Conservation (phyloP, 768 basidiomycete species). For the Suillus paluster region DNA sequence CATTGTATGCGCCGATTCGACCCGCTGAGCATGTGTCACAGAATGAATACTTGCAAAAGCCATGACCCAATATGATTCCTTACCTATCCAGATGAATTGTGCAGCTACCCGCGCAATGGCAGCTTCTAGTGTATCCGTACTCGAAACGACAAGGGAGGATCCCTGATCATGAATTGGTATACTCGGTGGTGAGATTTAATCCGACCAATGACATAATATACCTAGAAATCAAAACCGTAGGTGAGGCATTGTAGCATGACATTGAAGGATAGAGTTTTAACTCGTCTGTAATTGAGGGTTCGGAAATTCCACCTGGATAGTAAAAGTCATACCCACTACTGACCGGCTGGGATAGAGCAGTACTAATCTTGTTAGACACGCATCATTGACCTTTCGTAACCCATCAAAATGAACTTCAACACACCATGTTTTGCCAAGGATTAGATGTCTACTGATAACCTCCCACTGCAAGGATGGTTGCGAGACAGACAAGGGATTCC, state of each 20-base stretch:
- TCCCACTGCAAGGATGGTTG: neutral
- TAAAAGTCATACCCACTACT: neutral
- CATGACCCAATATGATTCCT: neutral
- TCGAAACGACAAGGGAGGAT: neutral
- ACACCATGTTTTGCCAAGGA: neutral
- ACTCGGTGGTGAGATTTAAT: neutral
- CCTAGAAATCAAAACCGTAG: neutral
- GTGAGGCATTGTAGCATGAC: neutral
- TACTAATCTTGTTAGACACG: neutral
- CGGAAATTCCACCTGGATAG: no score
- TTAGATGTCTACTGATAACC: neutral
- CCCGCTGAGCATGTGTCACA: neutral
- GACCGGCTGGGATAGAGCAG: neutral
- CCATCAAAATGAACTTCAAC: neutral
- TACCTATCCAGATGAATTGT: neutral
- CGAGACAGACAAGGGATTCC: neutral
- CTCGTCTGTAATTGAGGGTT: neutral
- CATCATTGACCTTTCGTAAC: neutral
- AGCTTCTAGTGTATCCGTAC: neutral
- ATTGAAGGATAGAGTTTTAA: neutral
- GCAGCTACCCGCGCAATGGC: constrained; percentile 1
- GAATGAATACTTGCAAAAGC: neutral
- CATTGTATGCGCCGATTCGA: neutral
- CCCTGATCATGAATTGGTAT: neutral
- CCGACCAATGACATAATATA: constrained; percentile 4